phyloP scores from a whole-genome alignment of 345 rosid genomes.

The Corchorus capsularis region DNA sequence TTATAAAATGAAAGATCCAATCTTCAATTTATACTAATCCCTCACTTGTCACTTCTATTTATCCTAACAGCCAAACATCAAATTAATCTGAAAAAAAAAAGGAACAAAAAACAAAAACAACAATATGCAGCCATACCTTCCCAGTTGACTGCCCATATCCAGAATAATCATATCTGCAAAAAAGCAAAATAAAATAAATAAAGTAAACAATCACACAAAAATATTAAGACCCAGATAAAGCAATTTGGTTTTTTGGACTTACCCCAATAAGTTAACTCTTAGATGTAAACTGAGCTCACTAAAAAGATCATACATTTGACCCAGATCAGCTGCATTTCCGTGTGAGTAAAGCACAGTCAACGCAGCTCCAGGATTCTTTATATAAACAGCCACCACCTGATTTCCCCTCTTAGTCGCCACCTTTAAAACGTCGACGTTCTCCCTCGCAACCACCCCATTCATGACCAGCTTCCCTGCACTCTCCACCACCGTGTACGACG shows the following conservation, averaged over 20 bases:
- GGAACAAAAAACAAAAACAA: background rate
- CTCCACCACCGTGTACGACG: constrained; percentile 65
- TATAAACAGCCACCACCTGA: constrained; percentile 74
- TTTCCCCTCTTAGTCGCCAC: constrained; percentile 80
- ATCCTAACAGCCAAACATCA: background rate
- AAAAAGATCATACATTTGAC: constrained; percentile 85
- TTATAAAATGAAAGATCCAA: constrained; percentile 11
- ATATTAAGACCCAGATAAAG: background rate
- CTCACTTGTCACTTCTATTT: background rate
- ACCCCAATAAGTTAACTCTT: constrained; percentile 91
- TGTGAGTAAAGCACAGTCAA: constrained; percentile 83
- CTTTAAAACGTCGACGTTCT: constrained; percentile 66
- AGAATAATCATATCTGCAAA: constrained; percentile 85
- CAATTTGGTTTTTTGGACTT: constrained; percentile 20
- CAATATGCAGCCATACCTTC: constrained; percentile 51
- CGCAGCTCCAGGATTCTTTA: constrained; percentile 75
- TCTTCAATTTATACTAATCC: too few species aligned
- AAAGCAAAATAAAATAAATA: background rate
- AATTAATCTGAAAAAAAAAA: background rate
- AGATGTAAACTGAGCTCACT: constrained; percentile 74
- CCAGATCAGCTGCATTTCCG: constrained; percentile 97
- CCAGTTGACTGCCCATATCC: constrained; percentile 90
- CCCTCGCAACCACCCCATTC: constrained; percentile 54
- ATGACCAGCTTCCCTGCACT: constrained; percentile 57
- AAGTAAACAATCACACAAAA: constrained; percentile 15